Percentiles rank a stretch among this genome's conserved stretches.
These are phyloP conservation scores for Colletotrichum filicis DNA, from an alignment of 2,329 filamentous ascomycete species.

Conservation along the genomic window DNA sequence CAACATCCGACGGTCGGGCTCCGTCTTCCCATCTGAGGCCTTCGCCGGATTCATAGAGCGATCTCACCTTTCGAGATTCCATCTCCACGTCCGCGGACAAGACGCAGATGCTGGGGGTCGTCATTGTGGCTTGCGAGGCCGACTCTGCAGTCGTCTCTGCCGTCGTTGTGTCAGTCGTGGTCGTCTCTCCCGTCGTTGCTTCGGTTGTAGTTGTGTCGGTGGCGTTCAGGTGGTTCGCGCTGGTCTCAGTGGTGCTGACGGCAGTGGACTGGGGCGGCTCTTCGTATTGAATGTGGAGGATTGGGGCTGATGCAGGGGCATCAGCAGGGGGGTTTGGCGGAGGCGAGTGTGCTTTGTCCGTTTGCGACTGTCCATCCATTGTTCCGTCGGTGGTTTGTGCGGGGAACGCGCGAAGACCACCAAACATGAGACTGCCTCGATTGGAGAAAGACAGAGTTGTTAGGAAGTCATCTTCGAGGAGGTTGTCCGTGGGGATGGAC, in stretches of 20 bases:
- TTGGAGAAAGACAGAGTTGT: constrained; percentile 69
- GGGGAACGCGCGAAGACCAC: constrained; percentile 44
- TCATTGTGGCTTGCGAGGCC: constrained; percentile 24
- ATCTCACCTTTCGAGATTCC: constrained; percentile 76
- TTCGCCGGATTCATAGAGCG: constrained; percentile 70
- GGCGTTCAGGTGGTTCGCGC: background rate
- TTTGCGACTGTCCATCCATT: constrained; percentile 21
- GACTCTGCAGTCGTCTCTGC: constrained; percentile 35
- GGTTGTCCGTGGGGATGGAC: constrained; percentile 64
- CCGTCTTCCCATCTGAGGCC: constrained; percentile 64
- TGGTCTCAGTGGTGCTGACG: constrained; percentile 10
- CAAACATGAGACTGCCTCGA: constrained; percentile 72
- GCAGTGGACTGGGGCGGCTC: constrained; percentile 12
- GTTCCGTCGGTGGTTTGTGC: constrained; percentile 20
- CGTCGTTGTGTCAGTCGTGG: constrained; percentile 5
- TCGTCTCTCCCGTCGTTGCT: background rate
- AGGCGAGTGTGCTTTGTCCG: constrained; percentile 2
- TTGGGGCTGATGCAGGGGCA: constrained; percentile 6
- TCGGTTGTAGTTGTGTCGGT: background rate
- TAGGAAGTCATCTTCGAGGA: constrained; percentile 69
- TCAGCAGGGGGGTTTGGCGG: constrained; percentile 10
- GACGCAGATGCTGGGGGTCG: constrained; percentile 61
- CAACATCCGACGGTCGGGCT: constrained; percentile 55
- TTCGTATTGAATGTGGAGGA: constrained; percentile 28
- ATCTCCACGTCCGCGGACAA: constrained; percentile 67